Conservation (phyloP, 2,329 filamentous ascomycete species). For the Neocucurbitaria cava region DNA sequence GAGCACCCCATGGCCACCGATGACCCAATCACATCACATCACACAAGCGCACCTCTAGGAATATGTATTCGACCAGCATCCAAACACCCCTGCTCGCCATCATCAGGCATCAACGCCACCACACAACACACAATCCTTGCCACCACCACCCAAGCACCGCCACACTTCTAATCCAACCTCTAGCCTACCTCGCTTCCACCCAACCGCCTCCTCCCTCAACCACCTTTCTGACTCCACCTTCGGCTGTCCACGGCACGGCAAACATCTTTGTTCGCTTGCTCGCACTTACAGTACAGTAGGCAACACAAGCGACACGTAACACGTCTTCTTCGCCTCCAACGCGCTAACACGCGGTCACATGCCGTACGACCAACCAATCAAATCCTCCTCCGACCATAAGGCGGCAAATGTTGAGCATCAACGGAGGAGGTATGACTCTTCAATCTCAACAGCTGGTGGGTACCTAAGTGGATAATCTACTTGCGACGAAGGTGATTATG, state of each 20-base stretch:
- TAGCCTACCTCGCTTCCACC: background rate
- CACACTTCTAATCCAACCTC: slow-evolving; percentile 20
- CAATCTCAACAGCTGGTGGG: too few relatives aligned
- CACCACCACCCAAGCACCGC: slow-evolving; percentile 8
- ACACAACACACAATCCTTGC: slow-evolving; percentile 1
- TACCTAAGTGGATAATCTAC: too few relatives aligned
- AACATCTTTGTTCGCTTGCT: too few relatives aligned
- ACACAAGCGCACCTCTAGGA: too few relatives aligned
- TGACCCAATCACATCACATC: background rate
- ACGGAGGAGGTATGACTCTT: slow-evolving; percentile 13
- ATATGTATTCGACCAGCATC: too few relatives aligned
- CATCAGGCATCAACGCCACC: background rate
- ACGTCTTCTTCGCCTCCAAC: slow-evolving; percentile 3
- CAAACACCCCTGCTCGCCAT: background rate
- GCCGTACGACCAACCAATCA: slow-evolving; percentile 14
- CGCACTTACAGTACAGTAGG: too few relatives aligned
- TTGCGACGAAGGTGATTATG: too few relatives aligned
- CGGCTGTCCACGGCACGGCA: background rate
- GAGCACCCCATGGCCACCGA: too few relatives aligned
- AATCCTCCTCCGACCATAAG: background rate
- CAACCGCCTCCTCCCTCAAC: background rate
- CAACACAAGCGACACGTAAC: slow-evolving; percentile 10
- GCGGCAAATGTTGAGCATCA: background rate
- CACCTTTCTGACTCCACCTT: background rate
- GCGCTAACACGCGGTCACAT: slow-evolving; percentile 31